Base-by-base conservation (phyloP, 225 moss, liverwort and hornwort species). In the Rhytidiadelphus loreus region DNA sequence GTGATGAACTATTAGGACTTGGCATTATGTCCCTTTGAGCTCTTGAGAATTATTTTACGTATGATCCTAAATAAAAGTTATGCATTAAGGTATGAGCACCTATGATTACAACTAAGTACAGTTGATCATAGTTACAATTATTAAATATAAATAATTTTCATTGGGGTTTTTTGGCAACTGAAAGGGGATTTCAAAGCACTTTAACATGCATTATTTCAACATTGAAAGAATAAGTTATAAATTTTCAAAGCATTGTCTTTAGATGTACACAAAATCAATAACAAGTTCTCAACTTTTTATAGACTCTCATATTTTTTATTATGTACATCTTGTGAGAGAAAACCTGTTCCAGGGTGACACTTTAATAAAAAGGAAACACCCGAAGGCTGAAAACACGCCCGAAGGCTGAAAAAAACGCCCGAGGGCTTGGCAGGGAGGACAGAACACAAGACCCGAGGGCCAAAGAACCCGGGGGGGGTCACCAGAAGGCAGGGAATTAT, bases 191-290 rank as follows among this genome's bases (percentile, higher is more conserved):
- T 46, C 7, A 7, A 72, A 72, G 29, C 17, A 72, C 6, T 44
- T 28, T 2, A 44, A 29, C 3, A 72, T 10, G 6, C 10, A 44
- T 44, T 17, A 30, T 30, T 30, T 46, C 30, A 73, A 30, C 30
- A 29, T 48, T 1, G 1, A 73, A 11, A 30, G 30, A 73, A 46
- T 11, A 48, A 30, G 2, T 46, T 48, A 30, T 30, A 10, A 30
- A 29, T 46, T 73, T 73, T 29, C 29, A 18, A 46, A 46, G 11
- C 11, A 46, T 73, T 29, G 6, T 11, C 18, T 72, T 46, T 29
- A 17, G 1, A 1, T 44, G 7, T 18, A 19, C 0, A n/a, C 7
- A 0, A 44, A 46, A 48, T 11, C 19, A 30, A 30, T 12, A 19
- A 48, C 32, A 7, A 4, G 0, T 74, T 32, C 1, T 30, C 2